These are phyloP conservation scores for Cochlearia excelsa DNA, from an alignment of 345 rosid genomes.

Conservation along the genomic window DNA sequence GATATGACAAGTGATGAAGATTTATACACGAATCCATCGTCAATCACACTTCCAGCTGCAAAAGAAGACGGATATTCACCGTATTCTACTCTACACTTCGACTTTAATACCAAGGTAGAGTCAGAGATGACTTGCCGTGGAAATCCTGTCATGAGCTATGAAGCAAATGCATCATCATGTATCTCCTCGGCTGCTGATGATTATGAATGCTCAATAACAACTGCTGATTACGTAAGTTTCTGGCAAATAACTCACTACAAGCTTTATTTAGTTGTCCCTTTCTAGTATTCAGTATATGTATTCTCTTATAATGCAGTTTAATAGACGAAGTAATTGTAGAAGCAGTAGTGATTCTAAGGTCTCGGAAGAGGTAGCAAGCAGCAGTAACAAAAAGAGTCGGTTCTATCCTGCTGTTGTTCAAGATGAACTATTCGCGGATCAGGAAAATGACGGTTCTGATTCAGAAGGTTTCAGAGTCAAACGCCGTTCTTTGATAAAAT, in stretches of 20 bases:
- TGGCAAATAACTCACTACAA: conserved; percentile 2
- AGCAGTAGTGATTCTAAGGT: conserved; percentile 39
- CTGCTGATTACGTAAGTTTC: conserved; percentile 52
- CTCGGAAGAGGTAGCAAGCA: conserved; percentile 41
- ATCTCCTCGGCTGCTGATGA: conserved; percentile 43
- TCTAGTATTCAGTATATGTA: not conserved
- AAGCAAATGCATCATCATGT: conserved; percentile 53
- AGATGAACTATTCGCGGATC: conserved; percentile 43
- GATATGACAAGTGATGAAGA: conserved; percentile 47
- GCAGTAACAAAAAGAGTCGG: conserved; percentile 32
- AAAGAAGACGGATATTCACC: conserved; percentile 62
- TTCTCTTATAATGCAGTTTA: conserved; percentile 41
- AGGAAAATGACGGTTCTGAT: conserved; percentile 81
- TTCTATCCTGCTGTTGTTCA: conserved; percentile 41
- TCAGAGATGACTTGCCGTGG: conserved; percentile 6
- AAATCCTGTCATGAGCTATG: conserved; percentile 25
- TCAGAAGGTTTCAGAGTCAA: conserved; percentile 82
- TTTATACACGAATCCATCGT: conserved; percentile 48
- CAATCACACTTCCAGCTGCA: conserved; percentile 37
- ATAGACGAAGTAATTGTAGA: conserved; percentile 41
- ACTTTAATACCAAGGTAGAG: conserved; percentile 24
- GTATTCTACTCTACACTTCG: conserved; percentile 59
- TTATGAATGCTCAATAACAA: conserved; percentile 36
- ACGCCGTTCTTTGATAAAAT: conserved; percentile 71
- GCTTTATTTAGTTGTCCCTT: not conserved